A percentile compares a stretch with the other conserved stretches of the same genome.
These are phyloP conservation scores for Lecanoromycetidae sp. DNA, from an alignment of 2,329 filamentous ascomycete genomes.

Conservation along the genomic window DNA sequence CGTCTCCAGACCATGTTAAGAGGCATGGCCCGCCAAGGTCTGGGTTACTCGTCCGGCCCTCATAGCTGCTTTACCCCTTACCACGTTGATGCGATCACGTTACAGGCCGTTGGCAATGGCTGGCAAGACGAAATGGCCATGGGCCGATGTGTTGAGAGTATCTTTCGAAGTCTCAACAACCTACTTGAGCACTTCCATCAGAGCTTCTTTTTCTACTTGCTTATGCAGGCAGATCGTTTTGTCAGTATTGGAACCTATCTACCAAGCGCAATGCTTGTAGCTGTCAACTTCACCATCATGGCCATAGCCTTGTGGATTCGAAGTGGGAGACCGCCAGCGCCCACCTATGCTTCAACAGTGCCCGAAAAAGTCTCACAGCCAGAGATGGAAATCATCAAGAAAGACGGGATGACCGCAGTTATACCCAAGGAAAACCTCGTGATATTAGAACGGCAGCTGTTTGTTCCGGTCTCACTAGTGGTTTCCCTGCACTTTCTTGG, in stretches of 20 bases:
- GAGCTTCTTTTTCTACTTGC: constrained; percentile 97
- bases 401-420: constrained; percentile 23
- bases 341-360: constrained; percentile 8
- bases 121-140: constrained; percentile 98
- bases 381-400: constrained; percentile 27
- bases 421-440: constrained; percentile 29
- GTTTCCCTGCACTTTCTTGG: constrained; percentile 62
- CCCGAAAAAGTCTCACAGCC: constrained; percentile 9
- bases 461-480: constrained; percentile 63
- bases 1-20: constrained; percentile 78
- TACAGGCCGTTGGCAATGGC: constrained; percentile 79
- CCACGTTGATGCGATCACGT: constrained; percentile 88
- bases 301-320: constrained; percentile 88
- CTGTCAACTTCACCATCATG: constrained; percentile 89
- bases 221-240: constrained; percentile 84
- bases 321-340: constrained; percentile 44
- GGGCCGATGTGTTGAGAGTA: constrained; percentile 75
- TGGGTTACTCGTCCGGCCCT: constrained; percentile 78
- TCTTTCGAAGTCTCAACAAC: constrained; percentile 91
- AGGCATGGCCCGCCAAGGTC: constrained; percentile 82
- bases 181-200: constrained; percentile 92
- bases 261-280: constrained; percentile 93
- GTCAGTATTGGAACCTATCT: constrained; percentile 97
- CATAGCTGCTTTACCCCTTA: constrained; percentile 97
- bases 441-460: constrained; percentile 51